Evolutionary conservation across 1,284 basidiomycete species (phyloP).

Genomic region (Dichomitus squalens): DNA sequence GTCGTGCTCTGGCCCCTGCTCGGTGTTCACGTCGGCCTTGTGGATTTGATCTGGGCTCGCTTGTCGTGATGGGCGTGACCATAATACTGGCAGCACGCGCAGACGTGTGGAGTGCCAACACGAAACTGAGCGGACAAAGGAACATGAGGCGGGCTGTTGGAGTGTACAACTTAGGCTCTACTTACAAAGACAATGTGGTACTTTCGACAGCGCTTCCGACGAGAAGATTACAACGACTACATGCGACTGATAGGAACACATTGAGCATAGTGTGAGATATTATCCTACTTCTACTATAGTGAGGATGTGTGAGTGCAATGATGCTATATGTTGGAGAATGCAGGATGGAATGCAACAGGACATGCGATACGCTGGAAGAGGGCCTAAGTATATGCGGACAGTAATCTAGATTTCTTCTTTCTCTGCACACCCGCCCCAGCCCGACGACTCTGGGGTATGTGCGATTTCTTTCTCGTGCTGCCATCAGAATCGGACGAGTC

Average conservation of each 20-base stretch:
- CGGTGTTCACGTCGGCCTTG: too few species aligned
- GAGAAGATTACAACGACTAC: neutral
- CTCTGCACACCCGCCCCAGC: slow-evolving; percentile 46
- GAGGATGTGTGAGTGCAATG: neutral
- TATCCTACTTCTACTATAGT: neutral
- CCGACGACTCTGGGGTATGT: slow-evolving; percentile 59
- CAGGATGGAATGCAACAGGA: neutral
- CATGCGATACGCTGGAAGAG: neutral
- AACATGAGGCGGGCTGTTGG: too few species aligned
- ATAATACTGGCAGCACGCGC: too few species aligned
- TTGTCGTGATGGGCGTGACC: too few species aligned
- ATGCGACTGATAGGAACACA: neutral
- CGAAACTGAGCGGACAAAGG: too few species aligned
- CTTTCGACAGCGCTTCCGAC: neutral
- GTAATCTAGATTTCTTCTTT: slow-evolving; percentile 27
- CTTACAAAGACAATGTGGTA: too few species aligned
- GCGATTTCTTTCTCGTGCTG: slow-evolving; percentile 35
- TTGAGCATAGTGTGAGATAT: neutral
- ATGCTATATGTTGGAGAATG: neutral
- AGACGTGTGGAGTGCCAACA: too few species aligned
- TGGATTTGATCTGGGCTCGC: too few species aligned
- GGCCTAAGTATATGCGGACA: slow-evolving; percentile 2
- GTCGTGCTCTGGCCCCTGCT: too few species aligned
- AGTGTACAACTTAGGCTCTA: too few species aligned
- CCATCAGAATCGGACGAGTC: slow-evolving; percentile 44